A percentile compares a stretch with the other conserved stretches of the same genome.
These are phyloP conservation scores for Ceratobasidium sp. DNA, from an alignment of 1,284 basidiomycete genomes.

Conservation along the genomic window DNA sequence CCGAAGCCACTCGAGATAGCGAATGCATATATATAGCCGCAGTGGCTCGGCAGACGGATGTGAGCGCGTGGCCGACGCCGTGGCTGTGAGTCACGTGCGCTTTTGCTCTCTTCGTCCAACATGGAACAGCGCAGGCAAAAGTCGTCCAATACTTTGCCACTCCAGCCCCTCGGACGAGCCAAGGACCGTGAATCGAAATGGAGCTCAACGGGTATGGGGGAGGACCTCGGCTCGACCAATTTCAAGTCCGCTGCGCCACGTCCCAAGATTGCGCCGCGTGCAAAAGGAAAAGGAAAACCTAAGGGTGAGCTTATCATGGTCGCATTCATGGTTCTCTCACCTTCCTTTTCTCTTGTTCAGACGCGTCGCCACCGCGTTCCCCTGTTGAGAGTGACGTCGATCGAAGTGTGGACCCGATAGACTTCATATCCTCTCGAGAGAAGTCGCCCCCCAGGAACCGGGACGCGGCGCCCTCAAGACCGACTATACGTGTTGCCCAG, in stretches of 20 bases:
- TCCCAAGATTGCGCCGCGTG: neutral
- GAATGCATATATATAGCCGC: neutral
- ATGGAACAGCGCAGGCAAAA: conserved; percentile 23
- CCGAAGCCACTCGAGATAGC: too few relatives aligned
- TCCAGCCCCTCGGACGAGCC: neutral
- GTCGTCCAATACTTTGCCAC: neutral
- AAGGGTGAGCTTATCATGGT: neutral
- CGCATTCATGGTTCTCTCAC: neutral
- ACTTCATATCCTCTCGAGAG: conserved; percentile 12
- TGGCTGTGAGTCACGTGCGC: conserved; percentile 1
- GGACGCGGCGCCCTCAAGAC: neutral
- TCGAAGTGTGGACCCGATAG: conserved; percentile 22
- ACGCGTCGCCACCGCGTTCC: neutral
- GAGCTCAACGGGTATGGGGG: conserved; percentile 14
- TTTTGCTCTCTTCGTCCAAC: neutral
- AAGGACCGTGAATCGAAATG: conserved; percentile 4
- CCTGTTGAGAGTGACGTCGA: neutral
- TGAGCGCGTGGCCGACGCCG: neutral
- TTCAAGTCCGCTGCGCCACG: neutral
- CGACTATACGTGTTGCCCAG: neutral
- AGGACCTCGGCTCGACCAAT: conserved; percentile 15
- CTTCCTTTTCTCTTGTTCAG: neutral
- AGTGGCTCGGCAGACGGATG: neutral
- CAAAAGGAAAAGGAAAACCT: neutral
- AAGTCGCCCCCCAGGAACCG: neutral